phyloP scores from a whole-genome alignment of 2,329 filamentous ascomycete genomes.

The Aspergillus pseudonomiae region DNA sequence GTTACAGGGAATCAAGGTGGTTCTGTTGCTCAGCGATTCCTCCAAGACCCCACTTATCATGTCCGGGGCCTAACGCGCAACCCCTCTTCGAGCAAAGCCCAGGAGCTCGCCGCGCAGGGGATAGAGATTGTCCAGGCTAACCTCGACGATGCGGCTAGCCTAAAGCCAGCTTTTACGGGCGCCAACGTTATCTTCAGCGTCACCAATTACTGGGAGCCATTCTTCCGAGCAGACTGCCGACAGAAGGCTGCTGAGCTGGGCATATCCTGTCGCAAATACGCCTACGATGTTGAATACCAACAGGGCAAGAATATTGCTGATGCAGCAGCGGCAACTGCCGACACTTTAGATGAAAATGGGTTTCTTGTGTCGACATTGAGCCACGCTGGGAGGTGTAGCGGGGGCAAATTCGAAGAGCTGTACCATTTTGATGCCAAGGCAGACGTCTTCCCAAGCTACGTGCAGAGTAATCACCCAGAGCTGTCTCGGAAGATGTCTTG shows the following conservation, averaged over 20 bases:
- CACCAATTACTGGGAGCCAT: constrained; percentile 59
- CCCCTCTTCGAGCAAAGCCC: constrained; percentile 22
- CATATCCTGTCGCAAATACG: constrained; percentile 48
- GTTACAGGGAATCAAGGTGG: constrained; percentile 28
- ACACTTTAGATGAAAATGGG: constrained; percentile 50
- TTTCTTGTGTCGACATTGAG: constrained; percentile 58
- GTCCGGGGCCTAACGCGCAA: constrained; percentile 36
- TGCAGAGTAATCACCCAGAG: constrained; percentile 45
- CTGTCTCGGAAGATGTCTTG: constrained; percentile 54
- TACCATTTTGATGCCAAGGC: constrained; percentile 57
- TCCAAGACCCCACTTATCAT: constrained; percentile 26
- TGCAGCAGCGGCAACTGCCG: constrained; percentile 49
- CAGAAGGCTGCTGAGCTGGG: constrained; percentile 42
- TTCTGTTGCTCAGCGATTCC: constrained; percentile 28
- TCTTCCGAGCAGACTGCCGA: constrained; percentile 50
- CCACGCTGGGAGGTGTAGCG: constrained; percentile 51
- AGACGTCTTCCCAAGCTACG: constrained; percentile 53
- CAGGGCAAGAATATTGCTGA: constrained; percentile 61
- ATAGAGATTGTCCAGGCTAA: constrained; percentile 33
- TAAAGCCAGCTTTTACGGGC: constrained; percentile 35
- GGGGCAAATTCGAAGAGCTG: constrained; percentile 50
- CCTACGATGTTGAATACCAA: constrained; percentile 54
- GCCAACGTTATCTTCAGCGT: constrained; percentile 58
- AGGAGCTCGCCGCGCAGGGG: constrained; percentile 25
- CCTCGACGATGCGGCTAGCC: constrained; percentile 26